Evolutionary conservation across 2,329 filamentous ascomycete species (phyloP).

Genomic region (Trichoderma sp.): DNA sequence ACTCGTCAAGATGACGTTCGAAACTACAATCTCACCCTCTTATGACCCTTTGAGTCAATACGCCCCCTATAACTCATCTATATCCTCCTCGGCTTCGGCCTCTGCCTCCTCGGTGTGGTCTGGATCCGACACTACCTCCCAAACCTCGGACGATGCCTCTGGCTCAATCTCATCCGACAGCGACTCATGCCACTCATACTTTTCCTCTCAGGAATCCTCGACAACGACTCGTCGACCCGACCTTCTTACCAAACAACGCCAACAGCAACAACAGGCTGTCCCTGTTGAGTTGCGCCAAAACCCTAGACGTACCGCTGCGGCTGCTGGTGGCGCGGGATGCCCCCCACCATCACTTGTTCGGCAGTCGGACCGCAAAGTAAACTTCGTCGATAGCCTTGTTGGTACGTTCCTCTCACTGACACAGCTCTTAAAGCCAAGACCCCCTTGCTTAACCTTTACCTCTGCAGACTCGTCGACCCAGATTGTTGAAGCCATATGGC

Average conservation of each 20-base stretch:
- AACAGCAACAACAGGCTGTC: slow-evolving; percentile 39
- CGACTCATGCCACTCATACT: slow-evolving; percentile 49
- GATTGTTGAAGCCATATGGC: slow-evolving; percentile 97
- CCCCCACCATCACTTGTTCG: slow-evolving; percentile 76
- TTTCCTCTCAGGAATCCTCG: slow-evolving; percentile 34
- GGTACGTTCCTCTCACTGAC: slow-evolving; percentile 67
- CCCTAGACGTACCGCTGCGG: slow-evolving; percentile 58
- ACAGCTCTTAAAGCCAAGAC: slow-evolving; percentile 16
- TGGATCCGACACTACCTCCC: slow-evolving; percentile 74
- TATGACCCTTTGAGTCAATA: slow-evolving; percentile 50
- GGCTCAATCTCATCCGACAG: slow-evolving; percentile 61
- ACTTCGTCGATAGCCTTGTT: slow-evolving; percentile 95
- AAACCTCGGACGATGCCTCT: slow-evolving; percentile 69
- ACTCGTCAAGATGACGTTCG: slow-evolving; percentile 58
- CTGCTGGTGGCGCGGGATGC: slow-evolving; percentile 56
- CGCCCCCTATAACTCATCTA: slow-evolving; percentile 67
- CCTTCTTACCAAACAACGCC: slow-evolving; percentile 25
- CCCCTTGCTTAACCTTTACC: slow-evolving; percentile 37
- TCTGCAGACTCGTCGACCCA: slow-evolving; percentile 88
- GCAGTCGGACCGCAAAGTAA: slow-evolving; percentile 88
- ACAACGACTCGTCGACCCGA: not conserved
- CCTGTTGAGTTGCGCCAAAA: slow-evolving; percentile 66
- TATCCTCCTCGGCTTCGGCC: slow-evolving; percentile 74
- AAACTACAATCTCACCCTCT: slow-evolving; percentile 54
- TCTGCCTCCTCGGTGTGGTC: slow-evolving; percentile 66